Conservation (phyloP, 1,284 basidiomycete species). For the Boletus semigastroideus region DNA sequence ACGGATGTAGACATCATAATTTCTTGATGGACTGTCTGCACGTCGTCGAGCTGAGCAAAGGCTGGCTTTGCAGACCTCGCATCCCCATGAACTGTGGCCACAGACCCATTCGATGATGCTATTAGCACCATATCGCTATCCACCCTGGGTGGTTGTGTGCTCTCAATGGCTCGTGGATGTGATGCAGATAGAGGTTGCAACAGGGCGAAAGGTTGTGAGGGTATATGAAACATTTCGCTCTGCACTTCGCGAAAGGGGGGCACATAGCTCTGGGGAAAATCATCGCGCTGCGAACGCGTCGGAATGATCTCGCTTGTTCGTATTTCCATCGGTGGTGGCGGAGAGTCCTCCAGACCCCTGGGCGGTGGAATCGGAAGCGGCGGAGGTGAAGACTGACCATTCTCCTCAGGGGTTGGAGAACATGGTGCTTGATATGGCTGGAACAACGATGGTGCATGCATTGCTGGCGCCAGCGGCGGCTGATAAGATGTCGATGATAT, state of each 20-base stretch:
- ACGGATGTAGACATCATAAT: constrained; percentile 4
- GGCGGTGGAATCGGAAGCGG: constrained; percentile 32
- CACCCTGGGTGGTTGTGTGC: constrained; percentile 3
- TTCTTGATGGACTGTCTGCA: constrained; percentile 14
- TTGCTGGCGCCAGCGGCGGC: constrained; percentile 5
- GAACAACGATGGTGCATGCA: constrained; percentile 27
- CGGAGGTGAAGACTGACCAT: constrained; percentile 28
- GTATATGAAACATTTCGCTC: constrained; percentile 29
- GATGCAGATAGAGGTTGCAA: not conserved
- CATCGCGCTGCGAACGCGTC: constrained; percentile 16
- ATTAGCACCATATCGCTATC: constrained; percentile 1
- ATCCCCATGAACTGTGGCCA: constrained; percentile 6
- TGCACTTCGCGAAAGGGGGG: constrained; percentile 16
- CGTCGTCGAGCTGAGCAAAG: constrained; percentile 5
- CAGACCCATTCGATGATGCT: not conserved
- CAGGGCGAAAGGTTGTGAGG: constrained; percentile 8
- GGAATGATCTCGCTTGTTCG: constrained; percentile 30
- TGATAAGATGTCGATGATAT: constrained; percentile 18
- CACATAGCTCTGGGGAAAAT: not conserved
- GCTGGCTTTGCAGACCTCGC: constrained; percentile 1
- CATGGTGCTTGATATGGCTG: constrained; percentile 28
- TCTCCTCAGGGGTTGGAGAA: constrained; percentile 6
- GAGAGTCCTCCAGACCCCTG: constrained; percentile 24
- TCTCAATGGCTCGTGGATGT: constrained; percentile 3
- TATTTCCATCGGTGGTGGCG: constrained; percentile 21